Conservation (phyloP, 352 stramenopile genomes). For the Globisporangium alternatum region DNA sequence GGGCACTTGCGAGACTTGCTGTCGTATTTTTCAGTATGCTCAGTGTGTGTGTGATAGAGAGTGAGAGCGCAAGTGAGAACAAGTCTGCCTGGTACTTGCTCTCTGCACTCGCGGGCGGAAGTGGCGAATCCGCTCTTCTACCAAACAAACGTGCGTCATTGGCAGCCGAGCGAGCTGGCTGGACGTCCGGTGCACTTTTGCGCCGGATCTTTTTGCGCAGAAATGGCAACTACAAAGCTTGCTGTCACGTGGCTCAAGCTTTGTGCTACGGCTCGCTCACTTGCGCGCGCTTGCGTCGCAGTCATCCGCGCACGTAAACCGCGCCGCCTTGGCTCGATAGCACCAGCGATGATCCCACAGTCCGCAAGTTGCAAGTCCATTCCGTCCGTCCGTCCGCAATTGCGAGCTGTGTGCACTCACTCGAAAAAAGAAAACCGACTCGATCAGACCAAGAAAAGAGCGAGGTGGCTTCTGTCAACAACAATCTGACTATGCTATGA, state of each 20-base stretch:
- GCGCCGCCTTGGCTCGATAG: neutral
- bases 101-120: conserved; percentile 4
- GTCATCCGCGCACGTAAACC: conserved; percentile 1
- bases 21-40: neutral
- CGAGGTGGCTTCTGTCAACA: neutral
- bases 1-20: neutral
- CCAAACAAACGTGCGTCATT: neutral
- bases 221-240: conserved; percentile 5
- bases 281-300: neutral
- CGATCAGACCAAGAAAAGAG: conserved; percentile 2
- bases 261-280: neutral
- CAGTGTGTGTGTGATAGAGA: neutral
- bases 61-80: neutral
- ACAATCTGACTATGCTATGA: neutral
- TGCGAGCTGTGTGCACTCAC: neutral
- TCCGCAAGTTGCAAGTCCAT: neutral
- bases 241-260: conserved; percentile 6
- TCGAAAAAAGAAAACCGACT: conserved; percentile 21
- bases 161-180: neutral
- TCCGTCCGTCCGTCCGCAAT: neutral
- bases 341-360: neutral
- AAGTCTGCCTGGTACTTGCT: neutral
- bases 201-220: conserved; percentile 8
- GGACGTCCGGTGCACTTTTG: conserved; percentile 3
- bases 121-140: conserved; percentile 6